Evolutionary conservation across 1,139 yeast genomes (phyloP).

Genomic region (Taphrina sp.): DNA sequence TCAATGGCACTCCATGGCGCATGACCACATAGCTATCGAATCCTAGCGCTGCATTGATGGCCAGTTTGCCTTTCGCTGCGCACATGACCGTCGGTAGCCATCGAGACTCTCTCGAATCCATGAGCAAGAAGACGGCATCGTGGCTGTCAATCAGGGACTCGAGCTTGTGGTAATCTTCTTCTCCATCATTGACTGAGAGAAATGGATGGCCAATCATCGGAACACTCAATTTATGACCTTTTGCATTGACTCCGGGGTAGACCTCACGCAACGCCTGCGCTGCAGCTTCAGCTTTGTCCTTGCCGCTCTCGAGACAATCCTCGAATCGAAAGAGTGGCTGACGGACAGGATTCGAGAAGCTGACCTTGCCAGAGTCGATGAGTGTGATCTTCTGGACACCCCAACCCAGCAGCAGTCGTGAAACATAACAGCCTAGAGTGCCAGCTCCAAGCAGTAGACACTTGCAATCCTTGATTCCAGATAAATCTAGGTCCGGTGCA

Average conservation of each 20-base stretch:
- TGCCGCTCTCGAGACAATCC: constrained; percentile 74
- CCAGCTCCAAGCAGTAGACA: constrained; percentile 92
- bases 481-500: constrained; percentile 75
- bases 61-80: constrained; percentile 62
- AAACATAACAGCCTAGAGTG: constrained; percentile 87
- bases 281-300: constrained; percentile 70
- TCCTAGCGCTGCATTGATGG: constrained; percentile 90
- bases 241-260: constrained; percentile 70
- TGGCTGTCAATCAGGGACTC: constrained; percentile 58
- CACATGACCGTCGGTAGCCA: constrained; percentile 93
- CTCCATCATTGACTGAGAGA: constrained; percentile 51
- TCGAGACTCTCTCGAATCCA: constrained; percentile 93
- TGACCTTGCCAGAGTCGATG: constrained; percentile 84
- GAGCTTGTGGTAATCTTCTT: constrained; percentile 54
- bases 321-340: constrained; percentile 79
- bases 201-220: constrained; percentile 94
- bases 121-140: constrained; percentile 73
- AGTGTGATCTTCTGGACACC: constrained; percentile 81
- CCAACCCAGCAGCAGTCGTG: constrained; percentile 87
- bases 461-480: constrained; percentile 56
- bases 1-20: constrained; percentile 67
- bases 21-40: constrained; percentile 89
- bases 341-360: constrained; percentile 91
- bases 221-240: constrained; percentile 65
- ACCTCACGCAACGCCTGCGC: constrained; percentile 67